Base-by-base conservation (phyloP, 78 protist genomes). In the Tieghemostelium lacteum region DNA sequence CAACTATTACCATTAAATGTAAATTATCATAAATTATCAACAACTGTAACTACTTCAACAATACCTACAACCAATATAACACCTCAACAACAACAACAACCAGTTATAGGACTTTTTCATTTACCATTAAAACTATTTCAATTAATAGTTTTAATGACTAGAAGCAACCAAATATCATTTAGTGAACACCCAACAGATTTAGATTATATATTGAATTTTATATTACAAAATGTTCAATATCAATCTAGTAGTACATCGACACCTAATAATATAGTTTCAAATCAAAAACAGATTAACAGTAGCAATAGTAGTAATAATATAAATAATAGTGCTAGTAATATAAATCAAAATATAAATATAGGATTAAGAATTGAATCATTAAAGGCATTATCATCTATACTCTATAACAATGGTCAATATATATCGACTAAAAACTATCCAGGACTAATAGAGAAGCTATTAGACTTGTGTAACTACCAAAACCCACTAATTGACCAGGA, bases 361-460 rank as follows among this genome's bases (percentile, higher is more conserved):
- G 50, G 33, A 50, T 37, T 78, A 33, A 49, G 91, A 58, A 69
- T 66, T 17, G 91, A 83, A 69, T 31, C 67, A 40, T 45, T 83
- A 31, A 83, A 69, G 58, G 91, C 91, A 31, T n/a, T 83, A 31
- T 69, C 91, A 49, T 55, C 73, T 33, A 12, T 83, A 19, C 50
- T 66, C 0, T 73, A 83, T 57, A 83, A 83, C 40, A 83, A 83
- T 58, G 91, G 91, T 17, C 78, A 76, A 16, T 29, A 36, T 29
- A 40, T 83, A 20, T 49, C 77, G 33, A 37, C 33, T 20, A 83
- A 69, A 58, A 31, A 29, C 19, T 65, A 69, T 28, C 78, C 52
- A 69, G 60, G 72, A 40, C 50, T 83, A 6, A 34, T 83, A 19
- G 91, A 83, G 20, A 34, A 63, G 39, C 66, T 83, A 26, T 28